Base-by-base conservation (phyloP, 192 early-diverging fungal species). In the Neocallimastix lanati region DNA sequence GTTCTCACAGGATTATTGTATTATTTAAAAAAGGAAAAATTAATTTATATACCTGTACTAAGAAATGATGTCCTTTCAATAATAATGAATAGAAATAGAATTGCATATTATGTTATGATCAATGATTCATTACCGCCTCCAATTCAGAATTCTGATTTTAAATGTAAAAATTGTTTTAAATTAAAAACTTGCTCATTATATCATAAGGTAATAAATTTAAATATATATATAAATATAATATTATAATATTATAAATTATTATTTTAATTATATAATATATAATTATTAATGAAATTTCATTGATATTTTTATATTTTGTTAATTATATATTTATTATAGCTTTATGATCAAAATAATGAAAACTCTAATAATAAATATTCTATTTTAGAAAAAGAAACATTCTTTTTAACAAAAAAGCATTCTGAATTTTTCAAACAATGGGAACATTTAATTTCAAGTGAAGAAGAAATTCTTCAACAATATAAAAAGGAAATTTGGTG, bases 391-490 rank as follows among this genome's bases (percentile, higher is more conserved):
- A 82, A 89, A 21, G 82, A 83, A 13, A 91, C 89, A 0, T 86
- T 81, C 2, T 91, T 93, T 81, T 29, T 96, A 27, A 88, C 82
- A 4, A 82, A 82, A 2, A 78, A 78, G 9, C 91, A 94, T n/a
- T 28, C 88, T 16, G 82, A 78, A 50, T 98, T 97, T 84, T 90
- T 96, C 78, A 86, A 85, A 29, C 87, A 91, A 25, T 97, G 96
- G 96, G 88, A 92, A 78, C 79, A 82, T 25, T 79, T 96, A 29
- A 86, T 98, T 29, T 85, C 88, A 13, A 77, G 90, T 80, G 95
- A 96, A 79, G 95, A 96, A 81, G 29, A 40, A 15, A 35, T 36
- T 38, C 18, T 67, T 4, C 16, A 27, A 28, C 29, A 33, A 29
- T 85, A 88, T 40, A 87, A 89, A 25, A 85, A 85, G 29, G 90